Evolutionary conservation across 768 basidiomycete genomes (phyloP).

Genomic region (Suillus ampliporus): DNA sequence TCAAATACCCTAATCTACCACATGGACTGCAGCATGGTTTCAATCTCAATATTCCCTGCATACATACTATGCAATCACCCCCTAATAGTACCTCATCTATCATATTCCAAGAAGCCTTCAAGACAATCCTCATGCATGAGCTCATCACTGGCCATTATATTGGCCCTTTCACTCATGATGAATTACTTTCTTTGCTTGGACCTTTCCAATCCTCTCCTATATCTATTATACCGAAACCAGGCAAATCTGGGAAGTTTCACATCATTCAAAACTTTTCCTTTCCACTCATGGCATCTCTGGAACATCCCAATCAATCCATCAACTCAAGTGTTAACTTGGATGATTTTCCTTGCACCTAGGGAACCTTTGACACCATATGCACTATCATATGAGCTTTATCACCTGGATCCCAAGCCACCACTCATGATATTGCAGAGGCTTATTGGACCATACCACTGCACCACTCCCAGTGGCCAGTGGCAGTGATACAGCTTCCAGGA

Average conservation of each 20-base stretch:
- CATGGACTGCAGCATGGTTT: slow-evolving; percentile 38
- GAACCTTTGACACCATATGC: slow-evolving; percentile 34
- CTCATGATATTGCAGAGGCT: slow-evolving; percentile 39
- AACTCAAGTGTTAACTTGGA: slow-evolving; percentile 40
- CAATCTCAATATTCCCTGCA: slow-evolving; percentile 37
- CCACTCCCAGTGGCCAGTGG: slow-evolving; percentile 33
- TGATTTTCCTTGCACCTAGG: slow-evolving; percentile 49
- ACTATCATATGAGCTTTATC: slow-evolving; percentile 30
- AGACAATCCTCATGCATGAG: not conserved
- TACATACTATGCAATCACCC: slow-evolving; percentile 35
- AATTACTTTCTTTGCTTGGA: slow-evolving; percentile 30
- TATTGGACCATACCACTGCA: slow-evolving; percentile 37
- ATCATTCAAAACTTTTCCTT: slow-evolving; percentile 46
- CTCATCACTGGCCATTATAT: slow-evolving; percentile 11
- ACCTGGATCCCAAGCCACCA: slow-evolving; percentile 34
- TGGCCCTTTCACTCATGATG: slow-evolving; percentile 14
- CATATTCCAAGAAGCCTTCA: not conserved
- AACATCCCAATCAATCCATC: slow-evolving; percentile 41
- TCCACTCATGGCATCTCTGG: slow-evolving; percentile 24
- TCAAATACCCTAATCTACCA: slow-evolving; percentile 6
- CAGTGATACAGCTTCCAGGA: slow-evolving; percentile 24
- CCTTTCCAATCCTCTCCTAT: slow-evolving; percentile 47
- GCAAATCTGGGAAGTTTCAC: slow-evolving; percentile 38
- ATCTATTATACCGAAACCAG: slow-evolving; percentile 42
- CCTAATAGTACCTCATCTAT: slow-evolving; percentile 35